Conservation (phyloP, 371 early-diverging fungal species). For the Chytridiales sp. region DNA sequence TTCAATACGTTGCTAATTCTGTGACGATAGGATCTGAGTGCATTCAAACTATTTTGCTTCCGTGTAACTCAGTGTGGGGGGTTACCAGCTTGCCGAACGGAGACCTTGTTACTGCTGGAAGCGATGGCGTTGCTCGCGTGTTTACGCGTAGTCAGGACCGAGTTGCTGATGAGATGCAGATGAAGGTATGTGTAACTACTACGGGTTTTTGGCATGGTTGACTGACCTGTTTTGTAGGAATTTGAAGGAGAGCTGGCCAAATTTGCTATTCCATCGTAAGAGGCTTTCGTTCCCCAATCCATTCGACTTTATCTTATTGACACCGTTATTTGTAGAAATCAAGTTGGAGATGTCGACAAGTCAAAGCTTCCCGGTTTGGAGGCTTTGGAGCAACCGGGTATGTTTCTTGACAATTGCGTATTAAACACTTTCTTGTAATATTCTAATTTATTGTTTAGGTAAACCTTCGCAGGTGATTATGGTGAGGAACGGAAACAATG, state of each 20-base stretch:
- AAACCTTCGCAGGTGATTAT: conserved; percentile 77
- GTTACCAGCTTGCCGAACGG: conserved; percentile 76
- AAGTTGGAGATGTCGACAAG: conserved; percentile 84
- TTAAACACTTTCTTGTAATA: background rate
- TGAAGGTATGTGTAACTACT: conserved; percentile 45
- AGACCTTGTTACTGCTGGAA: conserved; percentile 85
- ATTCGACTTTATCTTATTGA: conserved; percentile 16
- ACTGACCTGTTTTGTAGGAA: conserved; percentile 31
- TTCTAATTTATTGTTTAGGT: too few relatives aligned
- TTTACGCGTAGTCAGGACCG: conserved; percentile 70
- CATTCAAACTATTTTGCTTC: conserved; percentile 81
- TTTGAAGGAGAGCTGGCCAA: conserved; percentile 72
- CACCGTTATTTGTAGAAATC: conserved; percentile 56
- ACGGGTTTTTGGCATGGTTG: background rate
- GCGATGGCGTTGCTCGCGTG: conserved; percentile 79
- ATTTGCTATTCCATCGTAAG: conserved; percentile 74
- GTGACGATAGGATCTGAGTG: conserved; percentile 53
- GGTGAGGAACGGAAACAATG: conserved; percentile 69
- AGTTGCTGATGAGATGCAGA: conserved; percentile 55
- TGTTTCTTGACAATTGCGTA: too few relatives aligned
- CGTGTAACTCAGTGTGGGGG: conserved; percentile 91
- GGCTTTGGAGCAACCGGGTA: conserved; percentile 69
- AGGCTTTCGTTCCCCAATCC: background rate
- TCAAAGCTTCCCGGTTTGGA: conserved; percentile 78
- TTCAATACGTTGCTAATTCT: background rate